Conservation (phyloP, 768 basidiomycete species). For the Boletus eberwhitei region DNA sequence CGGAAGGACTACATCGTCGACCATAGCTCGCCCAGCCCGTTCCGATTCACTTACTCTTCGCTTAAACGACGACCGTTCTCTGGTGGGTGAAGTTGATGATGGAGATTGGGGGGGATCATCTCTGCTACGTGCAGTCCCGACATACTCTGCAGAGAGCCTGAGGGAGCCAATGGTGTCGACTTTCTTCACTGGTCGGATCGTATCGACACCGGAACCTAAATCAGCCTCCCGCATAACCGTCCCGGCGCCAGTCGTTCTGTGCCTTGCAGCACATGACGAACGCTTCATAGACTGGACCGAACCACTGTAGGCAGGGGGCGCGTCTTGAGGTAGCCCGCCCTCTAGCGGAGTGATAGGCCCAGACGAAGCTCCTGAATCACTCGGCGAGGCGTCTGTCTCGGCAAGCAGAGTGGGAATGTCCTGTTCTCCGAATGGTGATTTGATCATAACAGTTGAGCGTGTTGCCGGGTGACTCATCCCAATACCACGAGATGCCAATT, state of each 20-base stretch:
- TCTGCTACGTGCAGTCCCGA: conserved; percentile 62
- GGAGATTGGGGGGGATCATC: conserved; percentile 45
- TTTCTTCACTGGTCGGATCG: conserved; percentile 91
- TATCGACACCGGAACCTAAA: conserved; percentile 83
- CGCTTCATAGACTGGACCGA: conserved; percentile 62
- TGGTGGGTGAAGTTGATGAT: conserved; percentile 45
- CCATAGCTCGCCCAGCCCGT: conserved; percentile 64
- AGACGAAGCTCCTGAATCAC: conserved; percentile 40
- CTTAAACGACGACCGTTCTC: conserved; percentile 40
- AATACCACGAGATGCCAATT: conserved; percentile 36
- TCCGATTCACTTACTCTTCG: conserved; percentile 52
- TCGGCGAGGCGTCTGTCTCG: conserved; percentile 34
- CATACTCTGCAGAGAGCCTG: conserved; percentile 73
- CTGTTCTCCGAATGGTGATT: conserved; percentile 38
- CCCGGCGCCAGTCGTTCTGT: conserved; percentile 57
- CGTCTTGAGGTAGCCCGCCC: conserved; percentile 42
- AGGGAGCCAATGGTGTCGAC: conserved; percentile 79
- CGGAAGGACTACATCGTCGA: conserved; percentile 84
- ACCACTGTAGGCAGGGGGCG: conserved; percentile 72
- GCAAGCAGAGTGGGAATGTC: conserved; percentile 41
- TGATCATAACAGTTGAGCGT: conserved; percentile 74
- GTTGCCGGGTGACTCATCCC: conserved; percentile 52
- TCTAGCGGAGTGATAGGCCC: conserved; percentile 36
- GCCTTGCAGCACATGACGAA: conserved; percentile 77
- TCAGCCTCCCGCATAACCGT: conserved; percentile 79